Base-by-base conservation (phyloP, 169 alveolate species). In the Cryptosporidium felis region DNA sequence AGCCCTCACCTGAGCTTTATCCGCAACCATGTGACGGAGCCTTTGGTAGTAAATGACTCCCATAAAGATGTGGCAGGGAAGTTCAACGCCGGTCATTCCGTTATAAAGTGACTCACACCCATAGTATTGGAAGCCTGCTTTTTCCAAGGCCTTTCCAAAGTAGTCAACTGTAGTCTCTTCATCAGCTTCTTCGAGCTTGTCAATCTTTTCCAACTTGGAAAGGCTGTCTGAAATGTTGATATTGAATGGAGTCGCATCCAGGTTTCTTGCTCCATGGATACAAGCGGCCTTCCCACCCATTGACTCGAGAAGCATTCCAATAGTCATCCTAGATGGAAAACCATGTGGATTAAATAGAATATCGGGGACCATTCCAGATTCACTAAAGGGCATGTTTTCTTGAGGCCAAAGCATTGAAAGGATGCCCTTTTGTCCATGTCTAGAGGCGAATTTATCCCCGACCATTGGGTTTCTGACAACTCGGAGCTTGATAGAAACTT, bases 381-480 rank as follows among this genome's bases (percentile, higher is more conserved):
- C 99, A 79, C 98, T 94, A 91, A 97, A 98, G 21, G 99, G 99
- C 99, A 98, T 97, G 89, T 98, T 98, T 74, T 94, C 98, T 56
- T 95, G 97, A 32, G 99, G 99, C 98, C 98, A 98, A 30, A 97
- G 93, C 80, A 96, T 95, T 4, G 99, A 97, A 49, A 98, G 92
- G 21, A 97, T 98, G 26, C 99, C 99, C 92, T 99, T 99, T 92
- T 99, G 99, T 10, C 99, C 99, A 90, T 98, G 99, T 21, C 99
- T 89, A 5, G 99, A 96, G 45, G 99, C 97, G 93, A 99, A 99
- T 92, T 99, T 99, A 91, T 99, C 99, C 26, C 99, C 99, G 28
- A 98, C 97, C 44, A 96, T 95, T 10, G 99, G 99, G 67, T 95
- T 95, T 80, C 99, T 91, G 28, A 88, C 82, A 23, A 81, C 21